Percentiles rank a stretch among this genome's conserved stretches.
These are phyloP conservation scores for Fraxinus americana DNA, from an alignment of 257 asterid species.

Conservation along the genomic window DNA sequence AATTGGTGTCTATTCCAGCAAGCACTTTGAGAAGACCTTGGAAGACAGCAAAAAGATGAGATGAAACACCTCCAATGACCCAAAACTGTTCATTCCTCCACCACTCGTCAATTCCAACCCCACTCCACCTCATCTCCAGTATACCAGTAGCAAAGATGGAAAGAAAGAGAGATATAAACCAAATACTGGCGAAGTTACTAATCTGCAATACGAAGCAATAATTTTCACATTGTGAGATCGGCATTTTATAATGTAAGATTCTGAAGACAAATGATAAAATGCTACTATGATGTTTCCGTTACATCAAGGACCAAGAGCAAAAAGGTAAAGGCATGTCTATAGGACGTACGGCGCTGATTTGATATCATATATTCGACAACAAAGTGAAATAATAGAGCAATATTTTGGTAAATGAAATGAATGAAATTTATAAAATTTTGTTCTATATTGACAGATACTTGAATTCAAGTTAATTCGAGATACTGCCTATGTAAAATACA, in stretches of 20 bases:
- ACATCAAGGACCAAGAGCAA: neutral
- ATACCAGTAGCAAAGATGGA: constrained; percentile 97
- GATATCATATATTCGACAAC: neutral
- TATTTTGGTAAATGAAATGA: neutral
- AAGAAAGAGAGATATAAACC: constrained; percentile 94
- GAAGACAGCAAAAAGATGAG: constrained; percentile 91
- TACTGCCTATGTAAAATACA: neutral
- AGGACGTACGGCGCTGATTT: neutral
- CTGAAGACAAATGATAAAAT: neutral
- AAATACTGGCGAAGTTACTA: constrained; percentile 87
- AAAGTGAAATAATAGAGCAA: neutral
- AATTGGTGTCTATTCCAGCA: constrained; percentile 95
- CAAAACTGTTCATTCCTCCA: constrained; percentile 99
- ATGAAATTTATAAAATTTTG: neutral
- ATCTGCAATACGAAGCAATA: constrained; percentile 55
- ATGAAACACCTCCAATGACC: constrained; percentile 98
- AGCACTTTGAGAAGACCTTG: constrained; percentile 97
- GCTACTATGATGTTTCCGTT: neutral
- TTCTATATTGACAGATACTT: neutral
- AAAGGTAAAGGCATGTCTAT: neutral
- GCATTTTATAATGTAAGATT: neutral
- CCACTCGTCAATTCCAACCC: constrained; percentile 97
- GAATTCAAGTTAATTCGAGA: neutral
- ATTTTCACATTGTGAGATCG: neutral
- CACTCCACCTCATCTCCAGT: constrained; percentile 98